Percentiles rank a stretch among this genome's conserved stretches.
Conservation (phyloP, 2,329 filamentous ascomycete genomes). For the Aspergillus arachidicola region DNA sequence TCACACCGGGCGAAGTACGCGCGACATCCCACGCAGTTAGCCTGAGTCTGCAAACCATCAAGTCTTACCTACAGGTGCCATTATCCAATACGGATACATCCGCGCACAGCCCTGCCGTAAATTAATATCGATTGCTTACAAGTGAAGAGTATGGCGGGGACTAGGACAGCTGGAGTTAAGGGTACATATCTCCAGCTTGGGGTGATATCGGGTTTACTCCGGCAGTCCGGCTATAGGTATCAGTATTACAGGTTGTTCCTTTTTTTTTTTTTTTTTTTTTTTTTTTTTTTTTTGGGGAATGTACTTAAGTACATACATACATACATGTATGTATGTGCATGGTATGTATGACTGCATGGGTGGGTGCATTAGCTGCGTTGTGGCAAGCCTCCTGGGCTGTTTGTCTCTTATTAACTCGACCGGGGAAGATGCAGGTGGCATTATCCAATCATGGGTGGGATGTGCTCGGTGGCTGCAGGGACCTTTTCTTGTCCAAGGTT, state of each 20-base stretch:
- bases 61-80: conserved; percentile 5
- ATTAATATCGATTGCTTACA: background rate
- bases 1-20: conserved; percentile 6
- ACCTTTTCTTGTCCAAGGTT: background rate
- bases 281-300: background rate
- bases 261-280: background rate
- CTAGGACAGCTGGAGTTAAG: background rate
- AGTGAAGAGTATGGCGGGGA: background rate
- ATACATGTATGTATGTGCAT: background rate
- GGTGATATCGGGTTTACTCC: conserved; percentile 8
- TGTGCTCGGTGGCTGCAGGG: conserved; percentile 1
- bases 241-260: background rate
- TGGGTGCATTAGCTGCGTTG: background rate
- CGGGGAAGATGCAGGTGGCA: background rate
- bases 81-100: background rate
- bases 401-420: background rate
- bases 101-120: conserved; percentile 2
- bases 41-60: background rate
- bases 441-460: background rate
- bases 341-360: background rate
- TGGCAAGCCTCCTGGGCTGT: background rate
- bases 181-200: background rate
- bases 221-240: background rate
- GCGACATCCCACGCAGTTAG: conserved; percentile 1
- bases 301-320: background rate